These are phyloP conservation scores for Talaromyces verruculosus DNA, from an alignment of 2,329 filamentous ascomycete genomes.

Conservation along the genomic window DNA sequence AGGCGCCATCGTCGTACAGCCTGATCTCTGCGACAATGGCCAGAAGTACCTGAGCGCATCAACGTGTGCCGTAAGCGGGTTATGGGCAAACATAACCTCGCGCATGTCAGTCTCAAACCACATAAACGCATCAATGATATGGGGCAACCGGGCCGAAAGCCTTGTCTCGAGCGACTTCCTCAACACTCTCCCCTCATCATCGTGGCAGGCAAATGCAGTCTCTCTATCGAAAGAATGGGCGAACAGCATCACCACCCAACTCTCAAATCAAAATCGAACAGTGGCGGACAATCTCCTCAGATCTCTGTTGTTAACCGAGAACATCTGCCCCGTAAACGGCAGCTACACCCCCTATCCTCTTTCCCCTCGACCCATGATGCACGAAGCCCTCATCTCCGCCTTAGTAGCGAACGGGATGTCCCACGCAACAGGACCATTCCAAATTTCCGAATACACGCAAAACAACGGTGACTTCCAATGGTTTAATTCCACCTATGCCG, in stretches of 20 bases:
- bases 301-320: constrained; percentile 10
- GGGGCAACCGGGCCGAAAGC: background rate
- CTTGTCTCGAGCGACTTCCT: background rate
- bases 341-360: background rate
- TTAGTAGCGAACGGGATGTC: constrained; percentile 17
- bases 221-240: constrained; percentile 14
- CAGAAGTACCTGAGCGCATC: constrained; percentile 16
- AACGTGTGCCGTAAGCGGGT: constrained; percentile 8
- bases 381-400: constrained; percentile 19
- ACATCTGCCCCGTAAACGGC: constrained; percentile 14
- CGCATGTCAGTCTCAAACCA: background rate
- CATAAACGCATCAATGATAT: background rate
- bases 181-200: background rate
- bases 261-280: constrained; percentile 15
- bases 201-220: background rate
- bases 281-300: constrained; percentile 17
- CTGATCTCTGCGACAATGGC: constrained; percentile 11
- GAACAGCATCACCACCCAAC: constrained; percentile 14
- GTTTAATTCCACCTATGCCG: background rate
- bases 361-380: constrained; percentile 15
- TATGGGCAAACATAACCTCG: constrained; percentile 16
- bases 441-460: background rate
- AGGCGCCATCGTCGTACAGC: constrained; percentile 21
- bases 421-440: background rate
- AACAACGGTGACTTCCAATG: background rate